A percentile compares a stretch with the other conserved stretches of the same genome.
Evolutionary conservation across 306 rosid species (phyloP).

Genomic region (Corylus avellana): DNA sequence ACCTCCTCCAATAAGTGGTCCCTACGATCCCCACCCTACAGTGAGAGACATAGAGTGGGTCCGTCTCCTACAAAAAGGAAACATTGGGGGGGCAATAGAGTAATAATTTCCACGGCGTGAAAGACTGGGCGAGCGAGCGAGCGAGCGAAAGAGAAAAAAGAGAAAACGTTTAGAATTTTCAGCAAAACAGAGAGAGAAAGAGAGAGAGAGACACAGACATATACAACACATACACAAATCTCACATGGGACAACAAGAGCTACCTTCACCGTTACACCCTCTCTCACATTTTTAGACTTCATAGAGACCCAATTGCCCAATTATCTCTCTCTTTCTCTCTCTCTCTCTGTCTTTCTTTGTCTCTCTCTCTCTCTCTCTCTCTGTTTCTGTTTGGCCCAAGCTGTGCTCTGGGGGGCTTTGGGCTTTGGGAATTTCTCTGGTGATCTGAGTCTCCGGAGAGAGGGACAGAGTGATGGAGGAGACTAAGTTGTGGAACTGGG

Average conservation of each 20-base stretch:
- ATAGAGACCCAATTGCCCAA: background rate
- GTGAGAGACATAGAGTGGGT: background rate
- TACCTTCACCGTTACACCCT: conserved; percentile 19
- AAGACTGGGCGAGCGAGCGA: background rate
- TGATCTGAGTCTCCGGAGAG: conserved; percentile 33
- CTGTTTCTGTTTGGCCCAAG: background rate
- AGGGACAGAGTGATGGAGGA: conserved; percentile 59
- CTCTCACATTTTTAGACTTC: conserved; percentile 13
- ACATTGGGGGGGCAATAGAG: conserved; percentile 2
- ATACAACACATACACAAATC: conserved; percentile 15
- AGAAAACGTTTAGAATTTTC: conserved; percentile 31
- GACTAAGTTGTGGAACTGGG: conserved; percentile 63
- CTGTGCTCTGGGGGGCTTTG: background rate
- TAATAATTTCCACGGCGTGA: conserved; percentile 40
- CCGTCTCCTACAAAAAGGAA: conserved; percentile 5
- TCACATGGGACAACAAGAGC: conserved; percentile 33
- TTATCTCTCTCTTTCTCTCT: no score
- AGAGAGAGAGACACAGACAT: conserved; percentile 1
- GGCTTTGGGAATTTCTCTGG: conserved; percentile 12
- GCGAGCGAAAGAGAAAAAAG: conserved; percentile 5
- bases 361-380: background rate
- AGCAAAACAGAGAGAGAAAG: conserved; percentile 3
- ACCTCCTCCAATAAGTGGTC: conserved; percentile 7
- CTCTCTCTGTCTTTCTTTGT: background rate
- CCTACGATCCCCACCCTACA: conserved; percentile 11